Evolutionary conservation across 192 early-diverging fungal species (phyloP).

Genomic region (Dissophora ornata): DNA sequence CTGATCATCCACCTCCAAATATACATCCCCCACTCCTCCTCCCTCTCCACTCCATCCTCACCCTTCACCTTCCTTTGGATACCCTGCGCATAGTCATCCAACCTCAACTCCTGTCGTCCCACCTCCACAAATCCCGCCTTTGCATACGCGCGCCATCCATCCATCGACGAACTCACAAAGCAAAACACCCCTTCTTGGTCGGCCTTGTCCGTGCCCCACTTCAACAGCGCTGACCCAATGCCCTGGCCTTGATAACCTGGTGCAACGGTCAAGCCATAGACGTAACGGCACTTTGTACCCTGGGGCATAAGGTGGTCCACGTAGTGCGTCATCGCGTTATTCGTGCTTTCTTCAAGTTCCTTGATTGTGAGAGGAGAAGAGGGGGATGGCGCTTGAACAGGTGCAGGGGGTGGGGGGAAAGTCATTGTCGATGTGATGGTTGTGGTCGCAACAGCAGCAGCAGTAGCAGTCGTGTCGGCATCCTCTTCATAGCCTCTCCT

Average conservation of each 20-base stretch:
- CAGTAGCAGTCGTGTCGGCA: neutral
- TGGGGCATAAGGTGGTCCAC: conserved; percentile 12
- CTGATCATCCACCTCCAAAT: conserved; percentile 28
- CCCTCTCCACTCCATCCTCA: conserved; percentile 9
- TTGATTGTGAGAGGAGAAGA: conserved; percentile 13
- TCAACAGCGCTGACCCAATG: conserved; percentile 34
- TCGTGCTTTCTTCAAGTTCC: conserved; percentile 22
- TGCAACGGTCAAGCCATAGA: conserved; percentile 14
- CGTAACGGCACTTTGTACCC: conserved; percentile 8
- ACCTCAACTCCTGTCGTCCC: conserved; percentile 14
- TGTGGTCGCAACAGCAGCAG: neutral
- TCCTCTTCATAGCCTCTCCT: conserved; percentile 9
- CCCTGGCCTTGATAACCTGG: conserved; percentile 31
- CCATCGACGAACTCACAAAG: conserved; percentile 31
- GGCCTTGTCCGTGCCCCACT: conserved; percentile 30
- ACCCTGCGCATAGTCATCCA: conserved; percentile 37
- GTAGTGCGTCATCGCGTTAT: conserved; percentile 24
- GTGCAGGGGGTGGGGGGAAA: conserved; percentile 16
- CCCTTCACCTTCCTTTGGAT: conserved; percentile 7
- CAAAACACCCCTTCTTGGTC: conserved; percentile 21
- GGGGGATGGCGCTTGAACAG: conserved; percentile 1
- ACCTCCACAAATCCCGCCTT: conserved; percentile 24
- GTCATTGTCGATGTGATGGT: neutral
- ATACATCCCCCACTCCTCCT: conserved; percentile 29
- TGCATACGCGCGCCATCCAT: conserved; percentile 14